Evolutionary conservation across 768 basidiomycete genomes (phyloP).

Genomic region (Multifurca ochricompacta): DNA sequence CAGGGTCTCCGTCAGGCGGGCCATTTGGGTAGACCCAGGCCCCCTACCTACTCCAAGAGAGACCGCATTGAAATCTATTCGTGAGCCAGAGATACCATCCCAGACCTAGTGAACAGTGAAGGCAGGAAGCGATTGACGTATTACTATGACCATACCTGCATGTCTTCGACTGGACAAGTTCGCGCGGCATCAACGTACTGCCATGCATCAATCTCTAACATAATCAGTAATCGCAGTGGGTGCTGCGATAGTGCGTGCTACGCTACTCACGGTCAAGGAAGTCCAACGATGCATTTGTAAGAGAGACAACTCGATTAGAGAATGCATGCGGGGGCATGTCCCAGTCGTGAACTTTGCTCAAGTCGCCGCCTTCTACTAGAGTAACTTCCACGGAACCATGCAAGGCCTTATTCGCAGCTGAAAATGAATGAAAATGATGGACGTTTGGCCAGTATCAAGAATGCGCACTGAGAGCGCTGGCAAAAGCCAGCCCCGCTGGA

Average conservation of each 20-base stretch:
- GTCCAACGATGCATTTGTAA: conserved; percentile 63
- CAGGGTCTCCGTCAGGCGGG: conserved; percentile 83
- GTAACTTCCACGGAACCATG: conserved; percentile 53
- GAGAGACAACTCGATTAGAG: conserved; percentile 82
- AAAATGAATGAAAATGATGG: conserved; percentile 1
- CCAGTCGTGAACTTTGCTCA: conserved; percentile 67
- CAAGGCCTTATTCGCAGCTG: conserved; percentile 48
- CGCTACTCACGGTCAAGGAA: conserved; percentile 57
- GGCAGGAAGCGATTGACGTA: conserved; percentile 4
- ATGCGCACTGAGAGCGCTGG: conserved; percentile 72
- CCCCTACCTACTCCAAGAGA: conserved; percentile 31
- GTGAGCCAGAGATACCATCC: conserved; percentile 82
- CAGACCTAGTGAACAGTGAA: conserved; percentile 51
- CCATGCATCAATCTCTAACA: conserved; percentile 80
- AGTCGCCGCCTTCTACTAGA: conserved; percentile 75
- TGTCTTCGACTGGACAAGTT: conserved; percentile 69
- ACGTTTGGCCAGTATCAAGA: background rate
- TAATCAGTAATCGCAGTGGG: background rate
- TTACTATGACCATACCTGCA: conserved; percentile 54
- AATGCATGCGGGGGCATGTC: conserved; percentile 41
- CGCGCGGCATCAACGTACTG: conserved; percentile 56
- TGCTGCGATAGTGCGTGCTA: background rate
- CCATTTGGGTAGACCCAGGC: conserved; percentile 45
- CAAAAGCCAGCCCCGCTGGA: conserved; percentile 84
- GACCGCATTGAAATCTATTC: conserved; percentile 60